A percentile compares a stretch with the other conserved stretches of the same genome.
Evolutionary conservation across 2,329 filamentous ascomycete genomes (phyloP).

Genomic region (Colletotrichum sp.): DNA sequence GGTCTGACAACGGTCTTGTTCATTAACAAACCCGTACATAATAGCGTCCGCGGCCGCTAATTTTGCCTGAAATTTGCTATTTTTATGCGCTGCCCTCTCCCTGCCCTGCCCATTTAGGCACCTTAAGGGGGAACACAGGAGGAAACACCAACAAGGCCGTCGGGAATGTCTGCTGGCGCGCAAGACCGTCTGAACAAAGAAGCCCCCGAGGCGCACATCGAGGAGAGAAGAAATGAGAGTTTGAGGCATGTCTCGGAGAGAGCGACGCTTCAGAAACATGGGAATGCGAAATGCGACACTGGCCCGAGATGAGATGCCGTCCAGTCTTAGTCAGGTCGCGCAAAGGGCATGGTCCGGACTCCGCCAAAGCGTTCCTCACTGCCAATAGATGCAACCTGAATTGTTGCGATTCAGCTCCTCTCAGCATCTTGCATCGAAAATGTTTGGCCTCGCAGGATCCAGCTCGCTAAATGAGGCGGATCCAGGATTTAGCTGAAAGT

Average conservation of each 20-base stretch:
- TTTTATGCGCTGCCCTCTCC: not conserved
- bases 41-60: not conserved
- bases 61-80: not conserved
- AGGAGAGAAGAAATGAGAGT: not conserved
- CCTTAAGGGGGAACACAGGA: not conserved
- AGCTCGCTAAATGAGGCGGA: not conserved
- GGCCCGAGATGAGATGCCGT: not conserved
- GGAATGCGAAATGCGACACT: conserved; percentile 2
- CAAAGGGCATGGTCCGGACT: not conserved
- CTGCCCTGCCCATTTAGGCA: not conserved
- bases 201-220: not conserved
- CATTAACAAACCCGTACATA: not conserved
- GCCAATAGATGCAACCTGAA: not conserved
- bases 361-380: not conserved
- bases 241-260: conserved; percentile 1
- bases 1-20: conserved; percentile 12
- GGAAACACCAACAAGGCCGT: not conserved
- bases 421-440: not conserved
- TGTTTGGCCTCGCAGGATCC: not conserved
- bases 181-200: not conserved
- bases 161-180: not conserved
- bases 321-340: not conserved
- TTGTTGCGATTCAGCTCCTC: not conserved
- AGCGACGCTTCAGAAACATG: not conserved
- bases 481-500: not conserved